Base-by-base conservation (phyloP, 345 rosid genomes). In the Syzygium grande region DNA sequence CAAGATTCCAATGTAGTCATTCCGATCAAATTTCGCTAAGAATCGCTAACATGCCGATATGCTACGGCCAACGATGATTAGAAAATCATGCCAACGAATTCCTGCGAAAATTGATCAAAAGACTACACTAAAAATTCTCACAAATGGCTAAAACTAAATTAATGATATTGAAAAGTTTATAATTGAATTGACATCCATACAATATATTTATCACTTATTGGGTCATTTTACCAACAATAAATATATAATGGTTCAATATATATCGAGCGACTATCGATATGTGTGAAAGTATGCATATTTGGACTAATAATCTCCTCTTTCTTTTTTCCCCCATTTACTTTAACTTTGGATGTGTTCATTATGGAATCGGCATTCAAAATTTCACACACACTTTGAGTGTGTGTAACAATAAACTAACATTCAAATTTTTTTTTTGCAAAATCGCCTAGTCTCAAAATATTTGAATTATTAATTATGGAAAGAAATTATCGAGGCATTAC, bases 11-110 rank as follows among this genome's bases (percentile, higher is more conserved):
- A 68, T 17, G 10, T 30, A 30, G 11, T 30, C 43, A 5, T 30
- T 68, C 5, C 2, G 0, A 1, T 22, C 5, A 16, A 30, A 0
- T 65, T 65, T 65, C 3, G 23, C 0, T 13, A 6, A 9, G 34
- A 65, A 16, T 38, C 17, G 4, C 9, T 30, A 43, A 17, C 11
- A 9, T 68, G 43, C 30, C 6, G 23, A 68, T 1, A 17, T 30
- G 79, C 17, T 10, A 68, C 3, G 6, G 9, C 3, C 10, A 17
- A 2, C 19, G 43, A 68, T 68, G 23, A 68, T 1, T 68, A 1
- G 1, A 68, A 12, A 68, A 23, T 22, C 43, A 68, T 17, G 43
- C 5, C 2, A 30, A 5, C 1, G 0, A 65, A 16, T 1, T 16
- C 10, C 2, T 11, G 34, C 0, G 2, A 68, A 68, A 68, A 34